Conservation (phyloP, 2,329 filamentous ascomycete species). For the Pezicula neosporulosa region DNA sequence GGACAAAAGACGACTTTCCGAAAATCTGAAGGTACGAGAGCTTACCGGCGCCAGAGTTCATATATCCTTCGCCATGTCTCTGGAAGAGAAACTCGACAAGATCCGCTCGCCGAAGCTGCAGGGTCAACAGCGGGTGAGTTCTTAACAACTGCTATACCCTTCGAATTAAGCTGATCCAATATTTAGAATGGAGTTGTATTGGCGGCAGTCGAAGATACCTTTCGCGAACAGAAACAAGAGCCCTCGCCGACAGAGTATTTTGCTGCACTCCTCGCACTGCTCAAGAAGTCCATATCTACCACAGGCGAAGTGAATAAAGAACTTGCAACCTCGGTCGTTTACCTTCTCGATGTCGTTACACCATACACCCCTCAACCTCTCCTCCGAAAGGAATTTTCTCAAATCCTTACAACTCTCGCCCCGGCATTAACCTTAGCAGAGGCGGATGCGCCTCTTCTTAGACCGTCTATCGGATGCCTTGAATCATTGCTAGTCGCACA, state of each 20-base stretch:
- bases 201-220: constrained; percentile 86
- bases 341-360: constrained; percentile 90
- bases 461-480: constrained; percentile 87
- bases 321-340: constrained; percentile 81
- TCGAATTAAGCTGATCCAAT: too few relatives aligned
- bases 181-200: constrained; percentile 78
- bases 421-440: constrained; percentile 77
- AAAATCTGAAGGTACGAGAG: not conserved
- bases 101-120: constrained; percentile 96
- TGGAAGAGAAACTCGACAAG: constrained; percentile 93
- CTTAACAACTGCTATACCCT: too few relatives aligned
- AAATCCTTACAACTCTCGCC: constrained; percentile 83
- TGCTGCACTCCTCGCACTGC: constrained; percentile 84
- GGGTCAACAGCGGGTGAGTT: constrained; percentile 80
- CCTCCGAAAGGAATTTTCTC: constrained; percentile 89
- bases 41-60: constrained; percentile 22
- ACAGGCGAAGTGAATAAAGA: constrained; percentile 73
- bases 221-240: constrained; percentile 82
- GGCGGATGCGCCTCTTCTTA: constrained; percentile 81
- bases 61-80: constrained; percentile 43
- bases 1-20: not conserved
- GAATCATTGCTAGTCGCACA: constrained; percentile 90
- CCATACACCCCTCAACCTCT: constrained; percentile 81
- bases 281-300: constrained; percentile 69
- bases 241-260: constrained; percentile 90